Percentiles rank a stretch among this genome's conserved stretches.
Evolutionary conservation across 163 green algal genomes (phyloP).

Genomic region (Picocystis sp.): DNA sequence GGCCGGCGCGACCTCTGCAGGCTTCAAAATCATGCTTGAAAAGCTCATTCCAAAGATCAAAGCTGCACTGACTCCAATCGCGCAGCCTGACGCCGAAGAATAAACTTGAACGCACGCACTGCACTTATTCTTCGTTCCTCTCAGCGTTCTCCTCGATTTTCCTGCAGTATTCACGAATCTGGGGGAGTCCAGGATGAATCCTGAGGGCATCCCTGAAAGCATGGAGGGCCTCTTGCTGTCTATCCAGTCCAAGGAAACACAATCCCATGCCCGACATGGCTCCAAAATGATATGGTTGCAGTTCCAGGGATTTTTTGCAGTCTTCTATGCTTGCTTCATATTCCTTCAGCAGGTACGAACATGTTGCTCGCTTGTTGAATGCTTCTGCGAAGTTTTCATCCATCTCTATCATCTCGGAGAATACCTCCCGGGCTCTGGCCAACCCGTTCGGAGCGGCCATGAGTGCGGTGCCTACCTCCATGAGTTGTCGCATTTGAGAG

Average conservation of each 20-base stretch:
- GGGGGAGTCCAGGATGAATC: constrained; percentile 1
- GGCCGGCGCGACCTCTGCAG: neutral
- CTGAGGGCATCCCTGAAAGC: constrained; percentile 1
- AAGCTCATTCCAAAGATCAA: constrained; percentile 4
- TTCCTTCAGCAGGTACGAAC: constrained; percentile 34
- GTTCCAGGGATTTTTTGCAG: constrained; percentile 31
- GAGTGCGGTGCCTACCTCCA: neutral
- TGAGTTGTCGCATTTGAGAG: neutral
- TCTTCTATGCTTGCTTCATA: constrained; percentile 42
- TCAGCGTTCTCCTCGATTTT: too few relatives aligned
- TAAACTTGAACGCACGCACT: too few relatives aligned
- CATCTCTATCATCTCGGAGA: neutral
- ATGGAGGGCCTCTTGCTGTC: neutral
- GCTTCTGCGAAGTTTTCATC: constrained; percentile 19
- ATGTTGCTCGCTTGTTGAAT: constrained; percentile 55
- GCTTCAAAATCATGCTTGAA: constrained; percentile 5
- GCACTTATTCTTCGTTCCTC: too few relatives aligned
- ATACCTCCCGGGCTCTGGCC: neutral
- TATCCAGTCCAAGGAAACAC: constrained; percentile 21
- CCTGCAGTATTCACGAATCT: constrained; percentile 2
- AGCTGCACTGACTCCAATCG: neutral
- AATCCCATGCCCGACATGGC: constrained; percentile 38
- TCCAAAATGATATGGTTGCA: constrained; percentile 49
- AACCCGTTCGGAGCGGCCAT: constrained; percentile 6
- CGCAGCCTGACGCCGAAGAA: too few relatives aligned